Evolutionary conservation across 1,139 yeast genomes (phyloP).

Genomic region (Nakaseomyces bracarensis): DNA sequence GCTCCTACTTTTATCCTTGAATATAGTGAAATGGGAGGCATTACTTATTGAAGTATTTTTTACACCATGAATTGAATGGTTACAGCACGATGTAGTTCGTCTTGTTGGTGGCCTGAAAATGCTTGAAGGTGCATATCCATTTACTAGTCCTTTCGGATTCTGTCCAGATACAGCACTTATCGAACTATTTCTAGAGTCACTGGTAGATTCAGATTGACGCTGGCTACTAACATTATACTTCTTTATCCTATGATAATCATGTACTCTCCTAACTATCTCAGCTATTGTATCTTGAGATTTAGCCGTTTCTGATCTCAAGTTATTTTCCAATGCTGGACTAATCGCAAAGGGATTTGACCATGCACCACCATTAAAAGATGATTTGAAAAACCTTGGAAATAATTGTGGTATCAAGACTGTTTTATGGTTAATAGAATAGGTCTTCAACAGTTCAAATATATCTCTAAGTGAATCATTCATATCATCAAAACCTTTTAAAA

Average conservation of each 20-base stretch:
- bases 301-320: too few relatives aligned
- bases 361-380: constrained; percentile 63
- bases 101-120: neutral
- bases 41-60: neutral
- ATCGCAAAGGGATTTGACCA: constrained; percentile 61
- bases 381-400: constrained; percentile 53
- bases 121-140: neutral
- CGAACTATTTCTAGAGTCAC: neutral
- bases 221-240: neutral
- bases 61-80: neutral
- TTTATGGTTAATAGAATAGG: neutral
- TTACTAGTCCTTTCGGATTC: neutral
- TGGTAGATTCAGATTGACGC: neutral
- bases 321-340: too few relatives aligned
- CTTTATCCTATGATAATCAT: neutral
- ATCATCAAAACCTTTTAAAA: neutral
- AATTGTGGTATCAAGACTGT: constrained; percentile 44
- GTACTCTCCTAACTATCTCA: neutral
- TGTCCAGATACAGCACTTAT: neutral
- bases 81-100: neutral
- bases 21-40: neutral
- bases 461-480: constrained; percentile 20
- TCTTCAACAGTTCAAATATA: constrained; percentile 7
- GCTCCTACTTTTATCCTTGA: neutral
- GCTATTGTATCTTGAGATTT: neutral